Evolutionary conservation across 768 basidiomycete species (phyloP), one percentile per base, ranked within the genome.

Genomic region (Lactifluus subvellereus): DNA sequence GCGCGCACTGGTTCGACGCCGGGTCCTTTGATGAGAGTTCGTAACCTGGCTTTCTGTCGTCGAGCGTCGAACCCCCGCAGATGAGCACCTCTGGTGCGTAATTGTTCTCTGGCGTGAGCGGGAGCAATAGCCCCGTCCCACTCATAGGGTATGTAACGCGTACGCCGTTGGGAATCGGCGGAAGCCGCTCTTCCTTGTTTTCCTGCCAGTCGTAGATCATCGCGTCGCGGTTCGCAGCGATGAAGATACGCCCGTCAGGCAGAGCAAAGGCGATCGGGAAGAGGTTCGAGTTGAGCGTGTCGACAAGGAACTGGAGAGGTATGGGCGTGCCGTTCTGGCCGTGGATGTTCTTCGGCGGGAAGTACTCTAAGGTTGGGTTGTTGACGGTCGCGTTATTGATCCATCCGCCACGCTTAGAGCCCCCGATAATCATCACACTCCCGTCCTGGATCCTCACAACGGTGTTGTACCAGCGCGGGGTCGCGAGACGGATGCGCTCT

Each of bases 121-220:
- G 89, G 9, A 93, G 82, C 47, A 93, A 77, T n/a, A 89, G 65
- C 13, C 78, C 89, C 16, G 85, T 85, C 47, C 86, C 91, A 30
- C 88, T 77, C 87, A 91, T 88, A 1, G 90, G 90, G 71, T 93
- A 92, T 0, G 90, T 90, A 40, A 91, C 84, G 30, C 88, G 88
- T 16, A 90, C 83, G 48, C 84, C 85, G 64, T 92, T 89, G 7
- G 90, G 89, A 67, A 91, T 80, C 49, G 69, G 73, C 30, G 90
- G 90, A 13, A 91, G 80, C 40, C 79, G 74, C 32, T 72, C 76
- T 72, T 91, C 89, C 1, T 74, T 77, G 68, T 90, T 84, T 11
- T 73, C 72, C 66, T 78, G 71, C 89, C 88, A 90, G 72, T 91
- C 80, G 68, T 91, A 92, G 65, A 91, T 84, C 78, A 86, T 89